These are phyloP conservation scores for Malassezia dermatis DNA, from an alignment of 1,284 basidiomycete genomes.

Conservation along the genomic window DNA sequence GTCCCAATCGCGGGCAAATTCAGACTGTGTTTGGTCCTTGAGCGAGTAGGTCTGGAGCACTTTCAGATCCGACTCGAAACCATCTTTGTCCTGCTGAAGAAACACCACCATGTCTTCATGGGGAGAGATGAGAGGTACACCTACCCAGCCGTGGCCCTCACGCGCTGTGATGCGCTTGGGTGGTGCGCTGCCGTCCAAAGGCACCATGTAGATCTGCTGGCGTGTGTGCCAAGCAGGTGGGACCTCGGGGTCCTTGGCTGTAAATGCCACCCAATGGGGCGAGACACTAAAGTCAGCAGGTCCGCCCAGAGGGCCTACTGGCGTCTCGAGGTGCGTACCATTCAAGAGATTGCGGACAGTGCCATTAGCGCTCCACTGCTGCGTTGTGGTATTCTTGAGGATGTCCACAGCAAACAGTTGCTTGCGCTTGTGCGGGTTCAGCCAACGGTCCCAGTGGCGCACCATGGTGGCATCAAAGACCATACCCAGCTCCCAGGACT, in stretches of 20 bases:
- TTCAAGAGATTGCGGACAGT: constrained; percentile 19
- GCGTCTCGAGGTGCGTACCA: constrained; percentile 21
- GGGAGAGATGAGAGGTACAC: constrained; percentile 21
- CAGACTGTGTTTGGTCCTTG: background rate
- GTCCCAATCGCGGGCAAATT: constrained; percentile 23
- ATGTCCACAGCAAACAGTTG: constrained; percentile 27
- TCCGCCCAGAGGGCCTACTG: constrained; percentile 28
- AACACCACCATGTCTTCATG: constrained; percentile 25
- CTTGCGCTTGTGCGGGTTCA: constrained; percentile 18
- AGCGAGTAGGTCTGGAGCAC: constrained; percentile 20
- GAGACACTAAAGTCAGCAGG: constrained; percentile 21
- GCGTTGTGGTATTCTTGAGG: background rate
- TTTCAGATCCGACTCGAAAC: constrained; percentile 31
- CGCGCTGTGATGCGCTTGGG: constrained; percentile 11
- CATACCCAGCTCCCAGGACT: constrained; percentile 15
- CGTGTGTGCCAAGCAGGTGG: constrained; percentile 29
- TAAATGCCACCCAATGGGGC: constrained; percentile 20
- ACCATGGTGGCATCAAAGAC: constrained; percentile 20
- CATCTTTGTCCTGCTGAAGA: constrained; percentile 34
- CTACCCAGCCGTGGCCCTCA: constrained; percentile 20
- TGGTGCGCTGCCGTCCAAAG: constrained; percentile 11
- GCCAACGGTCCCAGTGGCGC: constrained; percentile 32
- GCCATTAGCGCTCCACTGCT: constrained; percentile 4
- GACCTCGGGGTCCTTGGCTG: constrained; percentile 26
- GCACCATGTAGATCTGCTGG: constrained; percentile 22